Conservation (phyloP, 2,329 filamentous ascomycete species). For the Drechslerella coelobrocha region DNA sequence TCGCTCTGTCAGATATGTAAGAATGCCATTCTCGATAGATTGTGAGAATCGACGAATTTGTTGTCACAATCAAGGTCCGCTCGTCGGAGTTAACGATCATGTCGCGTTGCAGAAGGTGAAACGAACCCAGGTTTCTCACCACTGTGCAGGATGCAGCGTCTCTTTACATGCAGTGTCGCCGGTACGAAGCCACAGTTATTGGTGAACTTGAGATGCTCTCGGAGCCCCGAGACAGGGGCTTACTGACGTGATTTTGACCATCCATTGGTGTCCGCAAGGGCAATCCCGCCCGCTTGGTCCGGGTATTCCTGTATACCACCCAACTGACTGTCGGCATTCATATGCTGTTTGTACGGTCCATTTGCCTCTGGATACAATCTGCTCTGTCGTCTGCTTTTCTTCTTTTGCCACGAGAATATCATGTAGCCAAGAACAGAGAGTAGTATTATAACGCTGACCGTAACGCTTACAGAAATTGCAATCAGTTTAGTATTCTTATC, state of each 20-base stretch:
- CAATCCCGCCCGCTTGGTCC: constrained; percentile 37
- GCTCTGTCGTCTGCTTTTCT: constrained; percentile 8
- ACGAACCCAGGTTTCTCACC: neutral
- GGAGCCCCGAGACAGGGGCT: too few relatives aligned
- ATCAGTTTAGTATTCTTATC: constrained; percentile 20
- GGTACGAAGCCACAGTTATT: too few relatives aligned
- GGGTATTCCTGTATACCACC: constrained; percentile 38
- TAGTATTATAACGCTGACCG: constrained; percentile 30
- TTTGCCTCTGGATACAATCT: neutral
- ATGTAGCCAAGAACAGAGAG: constrained; percentile 35
- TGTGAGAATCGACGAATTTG: constrained; percentile 8
- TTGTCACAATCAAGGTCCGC: constrained; percentile 24
- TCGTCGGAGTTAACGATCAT: too few relatives aligned
- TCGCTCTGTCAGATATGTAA: too few relatives aligned
- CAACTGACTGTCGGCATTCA: constrained; percentile 38
- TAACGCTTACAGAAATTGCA: constrained; percentile 33
- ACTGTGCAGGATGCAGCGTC: too few relatives aligned
- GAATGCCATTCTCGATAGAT: too few relatives aligned
- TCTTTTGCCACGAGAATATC: constrained; percentile 23
- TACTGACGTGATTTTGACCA: constrained; percentile 27
- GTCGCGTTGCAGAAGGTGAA: too few relatives aligned
- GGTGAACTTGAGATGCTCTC: too few relatives aligned
- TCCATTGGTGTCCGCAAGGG: constrained; percentile 24
- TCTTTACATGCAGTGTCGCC: too few relatives aligned
- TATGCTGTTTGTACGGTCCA: constrained; percentile 39